Conservation (phyloP, 495 filamentous ascomycete species). For the Aspergillus biplanus region DNA sequence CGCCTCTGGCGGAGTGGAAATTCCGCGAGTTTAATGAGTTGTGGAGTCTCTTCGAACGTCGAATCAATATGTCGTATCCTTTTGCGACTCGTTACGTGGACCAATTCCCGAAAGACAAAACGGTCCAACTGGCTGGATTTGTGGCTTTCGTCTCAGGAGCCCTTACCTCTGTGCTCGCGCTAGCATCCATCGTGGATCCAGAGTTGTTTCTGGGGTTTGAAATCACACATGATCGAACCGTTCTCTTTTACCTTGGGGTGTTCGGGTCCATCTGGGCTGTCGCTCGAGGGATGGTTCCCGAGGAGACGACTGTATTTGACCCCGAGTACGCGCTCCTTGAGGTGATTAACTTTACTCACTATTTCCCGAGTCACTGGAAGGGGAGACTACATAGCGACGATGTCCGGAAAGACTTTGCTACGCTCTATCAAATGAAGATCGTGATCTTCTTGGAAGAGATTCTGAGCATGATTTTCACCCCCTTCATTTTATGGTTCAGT, state of each 20-base stretch:
- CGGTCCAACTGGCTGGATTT: slow-evolving; percentile 77
- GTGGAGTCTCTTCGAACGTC: slow-evolving; percentile 84
- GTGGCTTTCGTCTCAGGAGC: slow-evolving; percentile 87
- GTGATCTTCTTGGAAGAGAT: slow-evolving; percentile 92
- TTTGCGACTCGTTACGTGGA: slow-evolving; percentile 91
- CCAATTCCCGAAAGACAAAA: slow-evolving; percentile 95
- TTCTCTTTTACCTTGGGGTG: slow-evolving; percentile 75
- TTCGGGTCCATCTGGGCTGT: slow-evolving; percentile 81
- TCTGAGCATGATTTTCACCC: slow-evolving; percentile 87
- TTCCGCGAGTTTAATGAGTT: slow-evolving; percentile 99
- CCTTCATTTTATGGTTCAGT: slow-evolving; percentile 84
- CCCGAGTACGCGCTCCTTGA: slow-evolving; percentile 85
- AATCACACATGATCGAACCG: slow-evolving; percentile 80
- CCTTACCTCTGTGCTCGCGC: slow-evolving; percentile 77
- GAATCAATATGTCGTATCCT: slow-evolving; percentile 91
- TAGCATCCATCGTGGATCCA: slow-evolving; percentile 81
- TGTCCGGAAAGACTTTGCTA: slow-evolving; percentile 79
- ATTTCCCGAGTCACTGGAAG: slow-evolving; percentile 85
- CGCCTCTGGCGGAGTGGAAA: slow-evolving; percentile 94
- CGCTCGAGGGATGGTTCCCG: slow-evolving; percentile 76
- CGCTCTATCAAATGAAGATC: slow-evolving; percentile 85
- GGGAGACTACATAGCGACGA: slow-evolving; percentile 88
- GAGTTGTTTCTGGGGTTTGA: slow-evolving; percentile 93
- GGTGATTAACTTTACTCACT: slow-evolving; percentile 90
- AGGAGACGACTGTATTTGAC: slow-evolving; percentile 88